These are phyloP conservation scores for Diospyros lotus DNA, from an alignment of 148 eudicot species.

Conservation along the genomic window DNA sequence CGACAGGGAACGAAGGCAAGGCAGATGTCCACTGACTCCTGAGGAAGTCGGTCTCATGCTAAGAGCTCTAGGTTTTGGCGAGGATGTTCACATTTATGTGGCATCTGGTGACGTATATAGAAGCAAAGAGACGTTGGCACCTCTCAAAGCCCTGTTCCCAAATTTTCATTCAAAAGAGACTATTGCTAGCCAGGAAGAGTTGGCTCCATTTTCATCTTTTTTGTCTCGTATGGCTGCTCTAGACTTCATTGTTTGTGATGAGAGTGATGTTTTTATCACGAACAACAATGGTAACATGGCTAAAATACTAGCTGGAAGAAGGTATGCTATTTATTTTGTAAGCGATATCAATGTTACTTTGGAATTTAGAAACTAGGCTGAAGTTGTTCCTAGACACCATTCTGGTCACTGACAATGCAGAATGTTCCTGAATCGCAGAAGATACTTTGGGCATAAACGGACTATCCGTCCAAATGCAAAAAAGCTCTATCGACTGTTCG, in stretches of 20 bases:
- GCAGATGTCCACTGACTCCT: conserved; percentile 81
- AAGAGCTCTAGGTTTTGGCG: conserved; percentile 69
- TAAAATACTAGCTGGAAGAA: conserved; percentile 80
- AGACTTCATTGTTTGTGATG: conserved; percentile 80
- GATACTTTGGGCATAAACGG: conserved; percentile 85
- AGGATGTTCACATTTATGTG: conserved; percentile 69
- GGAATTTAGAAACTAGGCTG: neutral
- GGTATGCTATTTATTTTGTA: conserved; percentile 33
- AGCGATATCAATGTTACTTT: neutral
- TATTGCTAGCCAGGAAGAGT: conserved; percentile 58
- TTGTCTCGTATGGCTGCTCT: conserved; percentile 92
- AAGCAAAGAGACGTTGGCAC: conserved; percentile 72
- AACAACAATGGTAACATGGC: conserved; percentile 97
- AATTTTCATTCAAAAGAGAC: conserved; percentile 70
- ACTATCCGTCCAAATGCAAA: conserved; percentile 86
- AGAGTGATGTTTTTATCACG: conserved; percentile 78
- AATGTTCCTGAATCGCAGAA: conserved; percentile 35
- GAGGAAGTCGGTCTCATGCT: conserved; percentile 91
- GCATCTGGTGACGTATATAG: conserved; percentile 90
- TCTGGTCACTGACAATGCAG: conserved; percentile 3
- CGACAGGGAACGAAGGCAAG: conserved; percentile 75
- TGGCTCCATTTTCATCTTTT: conserved; percentile 57
- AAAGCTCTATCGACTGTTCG: conserved; percentile 42
- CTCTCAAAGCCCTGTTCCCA: conserved; percentile 77
- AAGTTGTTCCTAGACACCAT: neutral